Base-by-base conservation (phyloP, 768 basidiomycete genomes). In the Paxillus involutus region DNA sequence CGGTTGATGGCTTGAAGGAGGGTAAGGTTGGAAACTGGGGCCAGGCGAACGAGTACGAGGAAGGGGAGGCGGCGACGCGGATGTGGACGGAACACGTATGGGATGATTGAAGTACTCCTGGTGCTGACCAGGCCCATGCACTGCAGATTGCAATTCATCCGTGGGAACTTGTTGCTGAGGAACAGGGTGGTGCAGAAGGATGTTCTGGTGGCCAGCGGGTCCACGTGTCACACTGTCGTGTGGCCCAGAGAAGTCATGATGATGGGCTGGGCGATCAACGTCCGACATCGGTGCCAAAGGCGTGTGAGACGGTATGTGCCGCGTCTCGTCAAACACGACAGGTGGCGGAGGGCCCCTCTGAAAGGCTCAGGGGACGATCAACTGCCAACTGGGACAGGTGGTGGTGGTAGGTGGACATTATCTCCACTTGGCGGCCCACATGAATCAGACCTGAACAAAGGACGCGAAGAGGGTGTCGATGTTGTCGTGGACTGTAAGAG, bases 271-370 rank as follows among this genome's bases (percentile, higher is more conserved):
- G 6, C 83, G 77, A 49, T 88, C 86, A 9, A 88, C 4, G 26
- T 26, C 26, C 26, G 4, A 26, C 90, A 93, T 93, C 0, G 89
- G 89, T 6, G 89, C 90, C 21, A 93, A 75, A 2, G 81, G 86
- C 0, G 86, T 81, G 57, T 89, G 88, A 4, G 83, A 80, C 8
- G 81, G 80, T 0, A 76, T 65, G 51, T 89, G 88, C 16, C 86
- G 80, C 8, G 75, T 76, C 61, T 92, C 90, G 56, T 91, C 89
- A 8, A 92, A 71, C 47, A 89, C 79, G 36, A 92, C 86, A 10
- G 91, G 90, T 8, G 91, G 90, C 0, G 89, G 91, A 3, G 89
- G 87, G 2, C 89, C 88, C 90, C 90, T 56, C 91, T 75, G 76
- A 91, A 93, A 14, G 90, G 91, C 16, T 82, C 81, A 0, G 88